A percentile compares a stretch with the other conserved stretches of the same genome.
phyloP scores from a whole-genome alignment of 2,329 filamentous ascomycete genomes.

The Phaeosphaeriaceae sp. region DNA sequence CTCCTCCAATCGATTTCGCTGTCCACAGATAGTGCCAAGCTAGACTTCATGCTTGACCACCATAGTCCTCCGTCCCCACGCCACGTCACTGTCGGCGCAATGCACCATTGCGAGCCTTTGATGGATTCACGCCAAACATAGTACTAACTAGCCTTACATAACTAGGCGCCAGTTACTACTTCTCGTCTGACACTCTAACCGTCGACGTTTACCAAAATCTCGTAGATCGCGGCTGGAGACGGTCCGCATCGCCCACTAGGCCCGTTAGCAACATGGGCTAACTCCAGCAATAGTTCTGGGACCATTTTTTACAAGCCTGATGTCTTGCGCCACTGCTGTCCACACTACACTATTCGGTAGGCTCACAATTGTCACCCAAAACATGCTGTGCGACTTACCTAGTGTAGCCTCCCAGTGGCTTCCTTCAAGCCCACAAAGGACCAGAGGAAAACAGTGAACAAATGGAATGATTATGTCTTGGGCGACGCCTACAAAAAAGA shows the following conservation, averaged over 20 bases:
- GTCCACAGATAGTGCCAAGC: conserved; percentile 20
- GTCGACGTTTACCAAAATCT: conserved; percentile 73
- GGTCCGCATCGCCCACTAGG: conserved; percentile 54
- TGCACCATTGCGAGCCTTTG: background rate
- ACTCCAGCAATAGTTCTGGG: conserved; percentile 50
- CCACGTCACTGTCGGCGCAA: conserved; percentile 15
- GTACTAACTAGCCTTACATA: conserved; percentile 33
- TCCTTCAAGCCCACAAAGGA: conserved; percentile 71
- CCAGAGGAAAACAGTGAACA: conserved; percentile 76
- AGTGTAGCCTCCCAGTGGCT: conserved; percentile 66
- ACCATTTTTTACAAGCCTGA: conserved; percentile 79
- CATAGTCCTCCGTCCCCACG: conserved; percentile 2
- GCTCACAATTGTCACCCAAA: conserved; percentile 1
- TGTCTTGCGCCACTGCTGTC: conserved; percentile 82
- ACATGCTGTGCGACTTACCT: conserved; percentile 11
- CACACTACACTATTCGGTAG: conserved; percentile 79
- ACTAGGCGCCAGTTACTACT: conserved; percentile 77
- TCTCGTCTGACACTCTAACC: conserved; percentile 65
- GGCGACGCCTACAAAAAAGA: conserved; percentile 72
- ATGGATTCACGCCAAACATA: conserved; percentile 1
- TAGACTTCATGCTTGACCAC: conserved; percentile 8
- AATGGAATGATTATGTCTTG: conserved; percentile 74
- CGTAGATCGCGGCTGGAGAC: conserved; percentile 78
- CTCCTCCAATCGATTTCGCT: conserved; percentile 14
- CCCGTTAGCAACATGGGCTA: background rate